These are phyloP conservation scores for Veloporphyrellus conicus DNA, from an alignment of 1,284 basidiomycete genomes.

Conservation along the genomic window DNA sequence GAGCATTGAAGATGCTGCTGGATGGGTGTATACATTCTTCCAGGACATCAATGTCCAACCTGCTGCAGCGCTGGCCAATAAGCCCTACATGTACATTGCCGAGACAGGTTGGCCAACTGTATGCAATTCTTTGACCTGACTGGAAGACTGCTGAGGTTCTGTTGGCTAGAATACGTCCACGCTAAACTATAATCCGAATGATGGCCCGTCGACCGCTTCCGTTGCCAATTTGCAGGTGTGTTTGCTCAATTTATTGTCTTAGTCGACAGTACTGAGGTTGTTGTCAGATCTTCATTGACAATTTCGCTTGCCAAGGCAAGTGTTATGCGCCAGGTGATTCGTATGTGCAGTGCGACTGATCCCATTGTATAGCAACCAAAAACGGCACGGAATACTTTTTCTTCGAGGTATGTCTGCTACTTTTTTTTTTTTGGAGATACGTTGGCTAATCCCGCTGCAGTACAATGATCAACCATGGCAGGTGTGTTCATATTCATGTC, in stretches of 20 bases:
- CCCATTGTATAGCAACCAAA: slow-evolving; percentile 51
- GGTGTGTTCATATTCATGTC: slow-evolving; percentile 34
- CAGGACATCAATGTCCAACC: slow-evolving; percentile 24
- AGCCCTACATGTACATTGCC: slow-evolving; percentile 37
- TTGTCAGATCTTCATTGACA: slow-evolving; percentile 68
- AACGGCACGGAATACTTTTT: slow-evolving; percentile 84
- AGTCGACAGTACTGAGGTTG: slow-evolving; percentile 4
- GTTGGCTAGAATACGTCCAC: slow-evolving; percentile 53
- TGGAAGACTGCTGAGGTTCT: slow-evolving; percentile 3
- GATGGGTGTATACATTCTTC: slow-evolving; percentile 34
- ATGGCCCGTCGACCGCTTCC: slow-evolving; percentile 67
- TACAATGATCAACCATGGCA: slow-evolving; percentile 88
- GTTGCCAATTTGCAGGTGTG: slow-evolving; percentile 63
- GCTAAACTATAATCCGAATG: slow-evolving; percentile 46
- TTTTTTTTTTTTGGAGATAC: background rate
- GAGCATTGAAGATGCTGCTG: slow-evolving; percentile 57
- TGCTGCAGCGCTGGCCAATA: slow-evolving; percentile 29
- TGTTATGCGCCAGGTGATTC: background rate
- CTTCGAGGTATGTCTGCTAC: slow-evolving; percentile 58
- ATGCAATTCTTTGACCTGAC: slow-evolving; percentile 17
- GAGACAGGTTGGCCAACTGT: slow-evolving; percentile 85
- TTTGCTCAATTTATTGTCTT: background rate
- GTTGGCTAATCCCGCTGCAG: slow-evolving; percentile 36
- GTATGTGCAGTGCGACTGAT: slow-evolving; percentile 10
- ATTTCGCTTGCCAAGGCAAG: slow-evolving; percentile 72